A percentile compares a stretch with the other conserved stretches of the same genome.
Conservation (phyloP, 768 basidiomycete genomes). For the Kwoniella mangroviensis region DNA sequence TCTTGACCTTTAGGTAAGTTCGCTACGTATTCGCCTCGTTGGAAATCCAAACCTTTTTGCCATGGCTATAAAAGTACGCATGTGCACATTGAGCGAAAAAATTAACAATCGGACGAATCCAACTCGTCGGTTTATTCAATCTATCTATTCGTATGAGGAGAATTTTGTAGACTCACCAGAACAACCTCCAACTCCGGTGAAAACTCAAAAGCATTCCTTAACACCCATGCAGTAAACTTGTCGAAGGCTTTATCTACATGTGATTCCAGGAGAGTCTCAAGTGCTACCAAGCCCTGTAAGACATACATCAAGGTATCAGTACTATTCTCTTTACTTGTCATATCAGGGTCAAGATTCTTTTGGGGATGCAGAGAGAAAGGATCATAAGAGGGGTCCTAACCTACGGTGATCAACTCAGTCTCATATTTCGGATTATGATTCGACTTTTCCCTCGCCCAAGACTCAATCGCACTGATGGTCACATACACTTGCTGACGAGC, state of each 20-base stretch:
- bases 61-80: constrained; percentile 53
- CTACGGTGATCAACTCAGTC: constrained; percentile 41
- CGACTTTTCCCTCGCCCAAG: constrained; percentile 31
- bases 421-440: constrained; percentile 47
- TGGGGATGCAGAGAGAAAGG: no score
- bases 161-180: constrained; percentile 45
- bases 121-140: background rate
- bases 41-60: constrained; percentile 73
- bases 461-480: constrained; percentile 78
- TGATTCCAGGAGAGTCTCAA: constrained; percentile 84
- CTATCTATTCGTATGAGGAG: no score
- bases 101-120: background rate
- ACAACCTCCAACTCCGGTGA: constrained; percentile 46
- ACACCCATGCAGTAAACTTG: constrained; percentile 85
- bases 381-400: background rate
- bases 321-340: no score
- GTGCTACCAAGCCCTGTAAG: constrained; percentile 80
- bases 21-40: constrained; percentile 60
- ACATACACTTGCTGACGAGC: constrained; percentile 78
- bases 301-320: no score
- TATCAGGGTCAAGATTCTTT: no score
- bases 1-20: constrained; percentile 59
- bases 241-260: constrained; percentile 91
- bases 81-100: background rate
- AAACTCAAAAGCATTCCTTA: constrained; percentile 84